A percentile compares a stretch with the other conserved stretches of the same genome.
These are phyloP conservation scores for Arachnopeziza araneosa DNA, from an alignment of 2,329 filamentous ascomycete species.

Conservation along the genomic window DNA sequence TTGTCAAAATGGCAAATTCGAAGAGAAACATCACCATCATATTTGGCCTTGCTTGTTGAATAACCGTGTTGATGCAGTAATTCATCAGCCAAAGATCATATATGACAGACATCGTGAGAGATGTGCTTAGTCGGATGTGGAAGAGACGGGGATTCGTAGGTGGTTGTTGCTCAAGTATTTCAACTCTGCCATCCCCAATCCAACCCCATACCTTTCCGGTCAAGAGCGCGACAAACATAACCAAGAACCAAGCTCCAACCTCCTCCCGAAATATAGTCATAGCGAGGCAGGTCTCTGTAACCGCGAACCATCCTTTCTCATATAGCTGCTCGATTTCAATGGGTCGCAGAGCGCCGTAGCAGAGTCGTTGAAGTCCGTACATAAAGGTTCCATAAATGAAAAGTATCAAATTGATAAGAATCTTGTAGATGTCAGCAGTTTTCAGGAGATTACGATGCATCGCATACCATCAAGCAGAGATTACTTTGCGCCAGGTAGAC, in stretches of 20 bases:
- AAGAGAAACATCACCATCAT: constrained; percentile 99
- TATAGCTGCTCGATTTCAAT: constrained; percentile 97
- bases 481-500: constrained; percentile 97
- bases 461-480: constrained; percentile 78
- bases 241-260: constrained; percentile 86
- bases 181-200: constrained; percentile 93
- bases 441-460: not conserved
- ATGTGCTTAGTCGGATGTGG: constrained; percentile 74
- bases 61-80: constrained; percentile 77
- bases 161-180: constrained; percentile 91
- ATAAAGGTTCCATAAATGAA: constrained; percentile 75
- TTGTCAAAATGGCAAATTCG: constrained; percentile 83
- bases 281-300: constrained; percentile 91
- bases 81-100: constrained; percentile 77
- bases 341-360: constrained; percentile 83
- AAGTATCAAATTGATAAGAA: constrained; percentile 85
- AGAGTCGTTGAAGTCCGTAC: constrained; percentile 81
- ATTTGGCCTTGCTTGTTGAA: constrained; percentile 82
- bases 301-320: constrained; percentile 96
- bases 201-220: constrained; percentile 97
- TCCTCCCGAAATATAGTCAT: constrained; percentile 99
- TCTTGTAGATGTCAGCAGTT: constrained; percentile 45
- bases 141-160: constrained; percentile 84
- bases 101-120: constrained; percentile 68
- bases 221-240: constrained; percentile 91